Conservation (phyloP, 2,329 filamentous ascomycete genomes). For the Hymenoscyphus fructigenus region DNA sequence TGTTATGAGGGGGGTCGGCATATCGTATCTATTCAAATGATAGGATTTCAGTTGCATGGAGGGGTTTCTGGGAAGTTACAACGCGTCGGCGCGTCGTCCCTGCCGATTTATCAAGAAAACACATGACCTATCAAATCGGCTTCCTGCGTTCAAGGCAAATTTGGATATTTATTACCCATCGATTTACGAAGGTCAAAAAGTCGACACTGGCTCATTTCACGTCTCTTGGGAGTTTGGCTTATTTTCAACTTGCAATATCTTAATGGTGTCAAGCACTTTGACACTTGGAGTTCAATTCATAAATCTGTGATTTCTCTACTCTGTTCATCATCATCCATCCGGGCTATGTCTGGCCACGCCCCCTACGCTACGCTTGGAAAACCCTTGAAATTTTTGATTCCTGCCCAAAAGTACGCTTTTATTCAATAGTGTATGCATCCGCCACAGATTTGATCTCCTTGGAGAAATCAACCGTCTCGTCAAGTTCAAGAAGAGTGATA, state of each 20-base stretch:
- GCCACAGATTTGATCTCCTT: slow-evolving; percentile 78
- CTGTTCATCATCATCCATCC: slow-evolving; percentile 18
- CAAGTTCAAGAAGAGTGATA: slow-evolving; percentile 70
- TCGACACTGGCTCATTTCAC: too few species aligned
- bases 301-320: slow-evolving; percentile 18
- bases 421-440: slow-evolving; percentile 76
- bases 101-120: slow-evolving; percentile 10
- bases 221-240: too few species aligned
- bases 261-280: neutral
- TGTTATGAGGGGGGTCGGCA: neutral
- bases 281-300: neutral
- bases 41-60: neutral
- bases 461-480: slow-evolving; percentile 77
- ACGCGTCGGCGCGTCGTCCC: slow-evolving; percentile 1
- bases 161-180: too few species aligned
- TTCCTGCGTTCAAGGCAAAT: neutral
- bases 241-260: too few species aligned
- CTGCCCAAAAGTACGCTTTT: slow-evolving; percentile 36
- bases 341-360: slow-evolving; percentile 18
- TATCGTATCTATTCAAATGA: neutral
- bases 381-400: slow-evolving; percentile 26
- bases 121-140: slow-evolving; percentile 8
- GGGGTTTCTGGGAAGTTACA: neutral
- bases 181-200: too few species aligned
- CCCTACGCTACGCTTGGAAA: slow-evolving; percentile 28